Base-by-base conservation (phyloP, 371 early-diverging fungal genomes). In the Smittium culicis region DNA sequence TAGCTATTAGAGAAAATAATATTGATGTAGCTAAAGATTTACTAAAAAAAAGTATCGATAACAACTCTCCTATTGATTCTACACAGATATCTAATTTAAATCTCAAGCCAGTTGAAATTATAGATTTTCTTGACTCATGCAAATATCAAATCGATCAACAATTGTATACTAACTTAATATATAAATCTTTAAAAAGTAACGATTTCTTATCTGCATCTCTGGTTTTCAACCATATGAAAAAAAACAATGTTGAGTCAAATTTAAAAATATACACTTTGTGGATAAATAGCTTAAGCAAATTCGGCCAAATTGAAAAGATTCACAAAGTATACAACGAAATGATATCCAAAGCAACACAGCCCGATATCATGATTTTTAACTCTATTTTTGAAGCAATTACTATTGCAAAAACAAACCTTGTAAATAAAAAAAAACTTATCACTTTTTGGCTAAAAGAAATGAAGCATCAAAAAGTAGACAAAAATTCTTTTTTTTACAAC, bases 341-440 rank as follows among this genome's bases (percentile, higher is more conserved):
- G 20, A 66, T 77, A 25, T 33, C 64, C 0, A 60, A 64, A 33
- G 35, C 62, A 27, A 59, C 73, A 16, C 54, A 67, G 33, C 77
- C 77, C 0, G 77, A 77, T 59, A 20, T 45, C 17, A 66, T 75
- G 63, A 72, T 77, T 1, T 69, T 71, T 63, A 67, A 70, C 54
- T 71, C 67, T 28, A 77, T 77, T 71, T 35, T 77, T 5, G 75
- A 76, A 31, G 72, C 71, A 11, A 70, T 73, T 35, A 73, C 70
- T 14, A 71, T 72, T 17, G 61, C 34, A 28, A 73, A 71, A 61
- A 69, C 67, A 31, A 67, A 72, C 54, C 28, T 25, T 11, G n/a
- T 29, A 29, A n/a, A 25, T 11, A 59, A 59, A 16, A 59, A 59
- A n/a, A 5, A 14, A 59, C 30, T 29, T 11, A 29, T 59, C 30